Conservation (phyloP, 2,329 filamentous ascomycete species). For the Cordyceps cateniannulata region DNA sequence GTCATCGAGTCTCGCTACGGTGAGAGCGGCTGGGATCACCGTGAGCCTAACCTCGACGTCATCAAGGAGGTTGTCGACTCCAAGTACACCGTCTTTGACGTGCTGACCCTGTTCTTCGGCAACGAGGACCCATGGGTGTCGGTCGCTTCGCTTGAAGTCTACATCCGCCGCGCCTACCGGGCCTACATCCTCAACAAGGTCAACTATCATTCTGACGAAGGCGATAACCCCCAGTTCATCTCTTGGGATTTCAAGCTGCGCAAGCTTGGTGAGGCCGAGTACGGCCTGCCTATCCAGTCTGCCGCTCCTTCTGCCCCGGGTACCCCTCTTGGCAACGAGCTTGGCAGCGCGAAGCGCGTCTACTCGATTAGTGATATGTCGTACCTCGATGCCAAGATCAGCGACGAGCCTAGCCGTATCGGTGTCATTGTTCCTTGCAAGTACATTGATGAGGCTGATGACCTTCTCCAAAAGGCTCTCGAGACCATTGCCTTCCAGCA, state of each 20-base stretch:
- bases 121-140: constrained; percentile 93
- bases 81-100: constrained; percentile 97
- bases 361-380: constrained; percentile 96
- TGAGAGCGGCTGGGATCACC: constrained; percentile 93
- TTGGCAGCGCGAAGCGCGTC: constrained; percentile 63
- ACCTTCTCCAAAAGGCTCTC: constrained; percentile 74
- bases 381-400: constrained; percentile 67
- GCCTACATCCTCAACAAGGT: constrained; percentile 88
- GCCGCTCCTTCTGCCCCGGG: constrained; percentile 79
- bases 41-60: constrained; percentile 81
- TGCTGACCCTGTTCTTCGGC: constrained; percentile 89
- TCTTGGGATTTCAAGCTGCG: constrained; percentile 95
- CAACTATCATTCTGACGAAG: constrained; percentile 80
- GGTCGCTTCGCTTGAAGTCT: constrained; percentile 88
- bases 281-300: constrained; percentile 72
- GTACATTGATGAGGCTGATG: constrained; percentile 91
- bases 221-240: constrained; percentile 61
- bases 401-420: constrained; percentile 75
- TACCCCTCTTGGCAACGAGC: constrained; percentile 51
- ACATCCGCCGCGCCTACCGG: constrained; percentile 92
- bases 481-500: constrained; percentile 65
- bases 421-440: constrained; percentile 91
- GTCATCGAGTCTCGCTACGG: constrained; percentile 97
- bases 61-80: constrained; percentile 98
- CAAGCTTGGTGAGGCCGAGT: constrained; percentile 88